phyloP scores from a whole-genome alignment of 73 alveolate genomes.

The Paramecium sonneborni region DNA sequence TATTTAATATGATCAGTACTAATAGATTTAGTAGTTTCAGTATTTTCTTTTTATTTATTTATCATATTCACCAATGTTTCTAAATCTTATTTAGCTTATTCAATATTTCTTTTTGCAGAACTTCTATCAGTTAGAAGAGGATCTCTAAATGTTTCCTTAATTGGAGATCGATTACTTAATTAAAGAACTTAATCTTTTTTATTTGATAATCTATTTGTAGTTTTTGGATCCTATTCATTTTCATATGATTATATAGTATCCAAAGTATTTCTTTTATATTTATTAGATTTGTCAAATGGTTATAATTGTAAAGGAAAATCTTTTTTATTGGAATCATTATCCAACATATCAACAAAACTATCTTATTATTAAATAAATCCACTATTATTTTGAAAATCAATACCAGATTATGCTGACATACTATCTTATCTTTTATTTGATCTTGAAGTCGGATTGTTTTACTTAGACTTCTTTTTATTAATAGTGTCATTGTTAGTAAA shows the following conservation, averaged over 20 bases:
- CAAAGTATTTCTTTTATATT: background rate
- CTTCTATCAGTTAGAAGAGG: background rate
- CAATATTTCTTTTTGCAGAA: background rate
- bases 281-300: background rate
- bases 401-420: constrained; percentile 4
- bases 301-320: background rate
- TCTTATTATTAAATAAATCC: background rate
- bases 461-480: background rate
- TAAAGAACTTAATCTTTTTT: background rate
- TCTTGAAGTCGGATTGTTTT: background rate
- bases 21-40: background rate
- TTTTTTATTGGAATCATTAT: background rate
- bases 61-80: constrained; percentile 1
- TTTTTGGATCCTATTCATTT: background rate
- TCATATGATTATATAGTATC: background rate
- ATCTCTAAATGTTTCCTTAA: background rate
- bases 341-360: background rate
- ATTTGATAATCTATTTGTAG: background rate
- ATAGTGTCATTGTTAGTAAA: background rate
- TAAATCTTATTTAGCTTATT: background rate
- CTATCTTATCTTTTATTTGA: background rate
- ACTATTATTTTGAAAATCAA: background rate
- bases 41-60: background rate
- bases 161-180: background rate
- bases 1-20: background rate